Evolutionary conservation across 108 stramenopile genomes (phyloP).

Genomic region (Skeletonema menzelii): DNA sequence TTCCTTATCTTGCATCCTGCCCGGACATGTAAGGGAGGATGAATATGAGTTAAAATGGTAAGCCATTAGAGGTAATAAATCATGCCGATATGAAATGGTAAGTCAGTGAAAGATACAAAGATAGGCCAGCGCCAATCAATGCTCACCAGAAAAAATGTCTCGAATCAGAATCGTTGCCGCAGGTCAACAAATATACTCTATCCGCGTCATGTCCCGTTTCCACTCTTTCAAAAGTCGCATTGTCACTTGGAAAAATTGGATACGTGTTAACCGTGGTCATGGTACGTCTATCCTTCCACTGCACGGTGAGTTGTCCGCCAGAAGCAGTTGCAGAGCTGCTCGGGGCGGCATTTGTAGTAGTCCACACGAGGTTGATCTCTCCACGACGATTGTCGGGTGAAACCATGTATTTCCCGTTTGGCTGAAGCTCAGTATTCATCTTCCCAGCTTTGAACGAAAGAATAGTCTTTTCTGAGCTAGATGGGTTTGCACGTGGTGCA

Average conservation of each 20-base stretch:
- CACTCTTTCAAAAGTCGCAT: slow-evolving; percentile 56
- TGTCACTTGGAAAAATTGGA: slow-evolving; percentile 27
- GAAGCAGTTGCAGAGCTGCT: neutral
- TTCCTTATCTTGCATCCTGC: slow-evolving; percentile 79
- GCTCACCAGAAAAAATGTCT: slow-evolving; percentile 60
- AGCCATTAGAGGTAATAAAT: neutral
- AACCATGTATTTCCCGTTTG: slow-evolving; percentile 63
- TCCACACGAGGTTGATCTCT: slow-evolving; percentile 61
- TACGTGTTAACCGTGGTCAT: slow-evolving; percentile 56
- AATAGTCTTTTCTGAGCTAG: slow-evolving; percentile 38
- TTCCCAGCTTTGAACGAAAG: slow-evolving; percentile 77
- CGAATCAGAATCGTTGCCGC: slow-evolving; percentile 22
- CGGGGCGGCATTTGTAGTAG: slow-evolving; percentile 1
- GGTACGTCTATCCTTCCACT: slow-evolving; percentile 84
- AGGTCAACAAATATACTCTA: slow-evolving; percentile 52
- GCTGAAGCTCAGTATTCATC: slow-evolving; percentile 53
- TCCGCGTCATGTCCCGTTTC: slow-evolving; percentile 47
- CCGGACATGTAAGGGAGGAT: neutral
- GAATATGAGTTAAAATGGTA: neutral
- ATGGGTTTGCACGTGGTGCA: neutral
- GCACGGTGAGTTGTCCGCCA: slow-evolving; percentile 45
- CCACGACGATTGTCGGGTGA: slow-evolving; percentile 72
- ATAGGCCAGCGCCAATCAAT: neutral
- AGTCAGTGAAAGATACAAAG: neutral
- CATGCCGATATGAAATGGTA: neutral